Evolutionary conservation across 208 protist genomes (phyloP), one percentile per base, ranked within the genome.

Genomic region (Trypanosoma congolense): DNA sequence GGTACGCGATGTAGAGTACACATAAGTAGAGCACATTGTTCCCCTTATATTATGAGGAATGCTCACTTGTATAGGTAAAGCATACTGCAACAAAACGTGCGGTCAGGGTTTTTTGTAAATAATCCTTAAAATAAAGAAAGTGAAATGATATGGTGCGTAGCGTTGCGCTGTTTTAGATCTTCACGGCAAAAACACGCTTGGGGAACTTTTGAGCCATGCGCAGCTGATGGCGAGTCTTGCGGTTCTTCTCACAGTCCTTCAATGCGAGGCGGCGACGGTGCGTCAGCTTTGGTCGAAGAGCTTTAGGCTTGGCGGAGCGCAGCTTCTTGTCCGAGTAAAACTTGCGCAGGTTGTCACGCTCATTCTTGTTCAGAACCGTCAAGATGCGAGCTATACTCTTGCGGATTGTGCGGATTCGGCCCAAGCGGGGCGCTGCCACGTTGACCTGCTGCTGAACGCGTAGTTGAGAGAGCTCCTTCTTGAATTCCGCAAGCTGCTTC

Each of bases 331-430:
- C 88, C 50, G 80, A 73, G 83, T 98, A 98, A 71, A 97, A 87
- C 72, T 94, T 91, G 52, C 90, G 82, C 40, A 98, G 85, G 70
- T 94, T 80, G 18, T 72, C 56, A 70, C 81, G 82, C 82, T 97
- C 77, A 48, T 90, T 97, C 87, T 98, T 83, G 87, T 96, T 98
- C 54, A 98, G 86, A 50, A 99, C 96, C 14, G 98, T 99, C 65
- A 98, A 70, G 42, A 98, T 92, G 67, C 93, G 88, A 19, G 97
- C 98, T 60, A 99, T 96, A 62, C 77, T 90, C 84, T 98, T 98
- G 68, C 97, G 90, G 62, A 98, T 95, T 26, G 93, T 94, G 72
- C 92, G 87, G 69, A 98, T 98, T 71, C 97, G 96, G 55, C 87
- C 79, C 19, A 98, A 75, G 68, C 97, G 98, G 38, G 79, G 77